These are phyloP conservation scores for Sicyos edulis DNA, from an alignment of 306 rosid species.

Conservation along the genomic window DNA sequence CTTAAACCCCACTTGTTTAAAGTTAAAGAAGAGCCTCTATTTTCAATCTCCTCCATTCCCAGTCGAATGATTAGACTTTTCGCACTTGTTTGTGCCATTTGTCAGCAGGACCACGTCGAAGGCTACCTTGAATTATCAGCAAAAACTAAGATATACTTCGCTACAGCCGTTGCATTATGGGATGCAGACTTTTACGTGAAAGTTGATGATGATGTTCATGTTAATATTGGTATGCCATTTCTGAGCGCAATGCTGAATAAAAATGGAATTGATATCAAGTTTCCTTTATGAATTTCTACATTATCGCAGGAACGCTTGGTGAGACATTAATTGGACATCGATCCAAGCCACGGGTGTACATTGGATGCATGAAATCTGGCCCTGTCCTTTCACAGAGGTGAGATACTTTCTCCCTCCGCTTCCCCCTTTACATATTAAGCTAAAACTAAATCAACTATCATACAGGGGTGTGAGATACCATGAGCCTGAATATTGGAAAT, in stretches of 20 bases:
- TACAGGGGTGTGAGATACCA: conserved; percentile 98
- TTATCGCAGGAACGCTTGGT: conserved; percentile 78
- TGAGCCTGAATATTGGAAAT: conserved; percentile 93
- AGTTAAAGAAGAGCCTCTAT: neutral
- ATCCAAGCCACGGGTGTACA: conserved; percentile 64
- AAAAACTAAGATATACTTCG: conserved; percentile 83
- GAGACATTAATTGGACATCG: conserved; percentile 81
- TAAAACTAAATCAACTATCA: conserved; percentile 16
- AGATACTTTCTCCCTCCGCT: conserved; percentile 18
- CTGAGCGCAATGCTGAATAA: neutral
- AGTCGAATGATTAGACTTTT: neutral
- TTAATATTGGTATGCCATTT: conserved; percentile 66
- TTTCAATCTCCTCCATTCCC: neutral
- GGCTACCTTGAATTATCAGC: conserved; percentile 98
- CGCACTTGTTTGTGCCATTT: neutral
- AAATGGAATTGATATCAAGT: neutral
- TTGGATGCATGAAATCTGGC: conserved; percentile 99
- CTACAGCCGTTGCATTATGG: conserved; percentile 81
- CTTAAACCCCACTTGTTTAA: neutral
- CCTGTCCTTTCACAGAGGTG: conserved; percentile 87
- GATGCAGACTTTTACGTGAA: conserved; percentile 98
- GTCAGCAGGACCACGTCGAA: conserved; percentile 83
- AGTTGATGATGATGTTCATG: conserved; percentile 97
- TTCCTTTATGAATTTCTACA: neutral
- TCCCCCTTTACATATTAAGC: conserved; percentile 10